Base-by-base conservation (phyloP, 805 yeast species). In the Starmerella etchellsii region DNA sequence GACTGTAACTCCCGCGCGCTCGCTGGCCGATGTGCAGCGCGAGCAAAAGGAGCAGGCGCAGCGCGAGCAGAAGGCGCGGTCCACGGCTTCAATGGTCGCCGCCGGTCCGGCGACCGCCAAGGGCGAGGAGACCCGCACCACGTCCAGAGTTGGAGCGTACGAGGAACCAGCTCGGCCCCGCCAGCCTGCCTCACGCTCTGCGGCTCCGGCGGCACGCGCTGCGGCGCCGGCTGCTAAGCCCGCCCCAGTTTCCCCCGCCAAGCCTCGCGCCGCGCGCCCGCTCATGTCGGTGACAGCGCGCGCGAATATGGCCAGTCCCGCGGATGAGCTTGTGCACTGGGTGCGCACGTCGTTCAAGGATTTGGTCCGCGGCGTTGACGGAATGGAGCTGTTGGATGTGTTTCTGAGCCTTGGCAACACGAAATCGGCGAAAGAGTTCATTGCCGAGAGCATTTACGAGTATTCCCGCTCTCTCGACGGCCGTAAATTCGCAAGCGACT, bases 381-480 rank as follows among this genome's bases (percentile, higher is more conserved):
- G 69, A 36, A 81, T 78, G 47, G 95, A 81, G 56, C 74, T 91
- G 31, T 65, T 88, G 36, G 77, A 80, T 41, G 77, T 91, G 56
- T 70, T 91, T 53, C 65, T 87, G 47, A 77, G 84, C 46, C 70
- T 88, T 47, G 95, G 96, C 27, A 62, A 71, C n/a, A 73, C 76
- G 30, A 52, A 68, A 6, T 95, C 84, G 51, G 74, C 94, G 0
- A 67, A 70, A 36, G 94, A 78, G 58, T 81, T 88, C 57, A 85
- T 88, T 56, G 79, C 94, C 2, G 98, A 88, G 55, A 83, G 95
- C 11, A 76, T 88, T 43, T 85, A 84, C 63, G 80, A 94, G 31
- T 52, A 51, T 46, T 50, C 56, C 6, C 72, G 87, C 2, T 79
- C 87, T 1, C 77, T 88, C 81, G 95, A 91, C 59, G 97, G 97